phyloP scores from a whole-genome alignment of 164 flowering plant species.

The Sedum album region DNA sequence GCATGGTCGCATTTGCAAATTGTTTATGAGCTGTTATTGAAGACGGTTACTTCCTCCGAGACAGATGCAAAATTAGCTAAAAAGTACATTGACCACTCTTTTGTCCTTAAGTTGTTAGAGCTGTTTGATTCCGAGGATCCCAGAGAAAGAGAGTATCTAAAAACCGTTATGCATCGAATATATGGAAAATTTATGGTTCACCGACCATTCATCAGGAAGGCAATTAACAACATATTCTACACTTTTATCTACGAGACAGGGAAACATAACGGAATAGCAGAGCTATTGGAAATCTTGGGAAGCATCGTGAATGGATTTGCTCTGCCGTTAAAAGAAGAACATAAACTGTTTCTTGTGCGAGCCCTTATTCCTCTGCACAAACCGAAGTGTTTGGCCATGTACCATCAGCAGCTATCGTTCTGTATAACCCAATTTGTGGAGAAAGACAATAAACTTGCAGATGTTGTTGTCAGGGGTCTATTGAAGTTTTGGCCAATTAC shows the following conservation, averaged over 20 bases:
- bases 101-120: slow-evolving; percentile 62
- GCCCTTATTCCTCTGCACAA: slow-evolving; percentile 74
- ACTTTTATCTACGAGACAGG: slow-evolving; percentile 68
- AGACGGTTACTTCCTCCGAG: slow-evolving; percentile 69
- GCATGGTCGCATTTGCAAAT: slow-evolving; percentile 88
- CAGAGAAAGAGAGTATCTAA: slow-evolving; percentile 80
- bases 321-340: slow-evolving; percentile 82
- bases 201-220: slow-evolving; percentile 71
- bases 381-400: slow-evolving; percentile 68
- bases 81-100: slow-evolving; percentile 65
- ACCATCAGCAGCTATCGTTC: slow-evolving; percentile 77
- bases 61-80: slow-evolving; percentile 75
- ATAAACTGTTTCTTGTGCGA: slow-evolving; percentile 62
- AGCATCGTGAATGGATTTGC: slow-evolving; percentile 86
- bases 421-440: slow-evolving; percentile 81
- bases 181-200: slow-evolving; percentile 92
- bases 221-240: slow-evolving; percentile 72
- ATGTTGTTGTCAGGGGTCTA: slow-evolving; percentile 64
- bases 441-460: slow-evolving; percentile 85
- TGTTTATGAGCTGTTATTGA: slow-evolving; percentile 63
- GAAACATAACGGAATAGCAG: slow-evolving; percentile 81
- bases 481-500: slow-evolving; percentile 77
- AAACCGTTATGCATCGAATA: slow-evolving; percentile 76
- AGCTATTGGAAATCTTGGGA: slow-evolving; percentile 69
- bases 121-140: slow-evolving; percentile 84